Conservation (phyloP, 441 rosid species). For the Dalechampia spathulata region DNA sequence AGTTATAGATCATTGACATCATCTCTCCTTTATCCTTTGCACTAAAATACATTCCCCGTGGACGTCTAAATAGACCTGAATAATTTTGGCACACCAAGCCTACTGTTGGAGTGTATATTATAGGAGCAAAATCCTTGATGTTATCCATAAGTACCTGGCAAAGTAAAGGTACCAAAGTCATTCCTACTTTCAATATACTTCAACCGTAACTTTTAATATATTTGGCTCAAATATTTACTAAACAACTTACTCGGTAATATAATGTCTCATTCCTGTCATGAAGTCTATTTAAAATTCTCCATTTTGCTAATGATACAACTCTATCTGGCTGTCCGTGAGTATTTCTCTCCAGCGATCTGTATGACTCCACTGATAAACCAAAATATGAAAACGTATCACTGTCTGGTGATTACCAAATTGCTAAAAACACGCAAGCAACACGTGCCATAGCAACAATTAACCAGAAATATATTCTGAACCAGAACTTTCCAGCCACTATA, state of each 20-base stretch:
- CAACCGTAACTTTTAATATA: background rate
- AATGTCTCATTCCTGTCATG: conserved; percentile 98
- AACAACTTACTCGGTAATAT: conserved; percentile 67
- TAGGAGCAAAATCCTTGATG: conserved; percentile 87
- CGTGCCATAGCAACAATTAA: background rate
- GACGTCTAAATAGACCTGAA: conserved; percentile 94
- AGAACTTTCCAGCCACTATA: too few species aligned
- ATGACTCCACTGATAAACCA: conserved; percentile 69
- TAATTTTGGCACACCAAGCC: conserved; percentile 97
- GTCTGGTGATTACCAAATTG: background rate
- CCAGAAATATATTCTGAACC: too few species aligned
- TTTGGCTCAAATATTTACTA: conserved; percentile 5
- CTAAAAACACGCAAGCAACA: background rate
- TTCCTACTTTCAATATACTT: background rate
- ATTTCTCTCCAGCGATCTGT: conserved; percentile 79
- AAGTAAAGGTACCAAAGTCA: conserved; percentile 9
- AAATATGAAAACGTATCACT: conserved; percentile 7
- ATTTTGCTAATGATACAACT: conserved; percentile 72
- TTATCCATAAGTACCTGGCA: conserved; percentile 91
- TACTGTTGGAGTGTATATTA: conserved; percentile 94
- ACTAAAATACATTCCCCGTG: conserved; percentile 99
- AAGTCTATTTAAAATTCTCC: conserved; percentile 95
- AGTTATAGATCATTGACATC: conserved; percentile 99
- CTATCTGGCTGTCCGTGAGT: conserved; percentile 56
- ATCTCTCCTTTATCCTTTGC: conserved; percentile 99